phyloP scores from a whole-genome alignment of 495 filamentous ascomycete genomes.

The Podospora conica region DNA sequence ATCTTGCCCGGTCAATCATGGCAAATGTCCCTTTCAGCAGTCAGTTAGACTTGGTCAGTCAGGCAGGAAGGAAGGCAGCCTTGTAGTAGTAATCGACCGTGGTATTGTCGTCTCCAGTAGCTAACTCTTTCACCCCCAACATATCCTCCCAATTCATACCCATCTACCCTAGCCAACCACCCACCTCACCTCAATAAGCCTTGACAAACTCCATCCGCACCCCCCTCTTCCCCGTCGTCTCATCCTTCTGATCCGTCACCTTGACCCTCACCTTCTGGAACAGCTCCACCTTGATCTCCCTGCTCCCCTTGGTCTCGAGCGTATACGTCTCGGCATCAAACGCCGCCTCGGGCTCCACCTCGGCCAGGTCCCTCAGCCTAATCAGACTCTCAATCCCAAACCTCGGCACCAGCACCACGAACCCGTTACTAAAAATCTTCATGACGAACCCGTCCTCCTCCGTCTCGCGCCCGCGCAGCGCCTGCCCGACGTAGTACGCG shows the following conservation, averaged over 20 bases:
- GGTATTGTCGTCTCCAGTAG: not conserved
- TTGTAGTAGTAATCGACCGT: not conserved
- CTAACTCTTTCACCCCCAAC: not conserved
- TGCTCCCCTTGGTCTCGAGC: slow-evolving; percentile 51
- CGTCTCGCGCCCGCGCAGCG: slow-evolving; percentile 74
- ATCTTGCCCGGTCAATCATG: too few species aligned
- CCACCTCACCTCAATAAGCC: slow-evolving; percentile 12
- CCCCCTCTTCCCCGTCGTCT: slow-evolving; percentile 87
- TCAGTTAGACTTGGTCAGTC: not conserved
- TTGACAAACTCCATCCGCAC: slow-evolving; percentile 63
- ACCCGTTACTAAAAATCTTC: slow-evolving; percentile 93
- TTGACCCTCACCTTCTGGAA: slow-evolving; percentile 86
- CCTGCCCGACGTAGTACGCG: slow-evolving; percentile 96
- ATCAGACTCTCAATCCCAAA: slow-evolving; percentile 95
- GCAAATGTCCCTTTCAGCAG: too few species aligned
- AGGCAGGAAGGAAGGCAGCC: too few species aligned
- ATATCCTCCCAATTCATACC: not conserved
- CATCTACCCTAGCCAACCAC: not conserved
- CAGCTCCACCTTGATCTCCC: slow-evolving; percentile 60
- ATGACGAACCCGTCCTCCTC: slow-evolving; percentile 93
- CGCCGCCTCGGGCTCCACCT: slow-evolving; percentile 64
- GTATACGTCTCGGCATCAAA: slow-evolving; percentile 83
- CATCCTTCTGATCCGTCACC: slow-evolving; percentile 87
- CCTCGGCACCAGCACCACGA: slow-evolving; percentile 88
- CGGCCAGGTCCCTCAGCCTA: slow-evolving; percentile 71